Evolutionary conservation across 768 basidiomycete genomes (phyloP).

Genomic region (Tricholoma matsutake): DNA sequence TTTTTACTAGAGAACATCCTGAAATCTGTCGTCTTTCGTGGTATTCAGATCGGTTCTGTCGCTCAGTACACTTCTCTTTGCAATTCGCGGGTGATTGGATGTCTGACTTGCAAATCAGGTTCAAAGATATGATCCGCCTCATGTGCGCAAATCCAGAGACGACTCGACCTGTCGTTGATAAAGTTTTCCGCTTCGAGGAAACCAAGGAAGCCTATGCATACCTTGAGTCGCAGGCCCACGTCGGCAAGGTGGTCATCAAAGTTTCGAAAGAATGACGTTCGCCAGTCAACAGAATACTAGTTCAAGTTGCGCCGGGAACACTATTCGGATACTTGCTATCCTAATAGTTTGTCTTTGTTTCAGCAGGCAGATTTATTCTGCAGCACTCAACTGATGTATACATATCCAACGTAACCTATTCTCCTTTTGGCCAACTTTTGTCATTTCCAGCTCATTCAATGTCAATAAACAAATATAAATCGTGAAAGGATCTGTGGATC

Average conservation of each 20-base stretch:
- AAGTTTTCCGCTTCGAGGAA: conserved; percentile 57
- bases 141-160: conserved; percentile 38
- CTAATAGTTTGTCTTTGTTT: too few relatives aligned
- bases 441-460: too few relatives aligned
- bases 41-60: conserved; percentile 56
- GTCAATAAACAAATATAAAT: too few relatives aligned
- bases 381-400: too few relatives aligned
- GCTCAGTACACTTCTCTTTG: conserved; percentile 40
- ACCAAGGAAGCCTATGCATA: conserved; percentile 49
- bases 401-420: too few relatives aligned
- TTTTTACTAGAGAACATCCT: neutral
- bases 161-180: conserved; percentile 52
- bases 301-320: too few relatives aligned
- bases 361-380: too few relatives aligned
- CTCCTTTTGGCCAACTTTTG: too few relatives aligned
- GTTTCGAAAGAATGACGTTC: conserved; percentile 22
- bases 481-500: too few relatives aligned
- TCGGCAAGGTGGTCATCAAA: conserved; percentile 60
- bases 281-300: too few relatives aligned
- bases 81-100: neutral
- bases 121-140: conserved; percentile 50
- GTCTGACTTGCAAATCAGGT: conserved; percentile 27
- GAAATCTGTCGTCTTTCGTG: conserved; percentile 41
- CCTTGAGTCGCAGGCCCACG: conserved; percentile 51
- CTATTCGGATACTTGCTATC: too few relatives aligned